A percentile compares a stretch with the other conserved stretches of the same genome.
These are phyloP conservation scores for Penicilliopsis zonata DNA, from an alignment of 495 filamentous ascomycete genomes.

Conservation along the genomic window DNA sequence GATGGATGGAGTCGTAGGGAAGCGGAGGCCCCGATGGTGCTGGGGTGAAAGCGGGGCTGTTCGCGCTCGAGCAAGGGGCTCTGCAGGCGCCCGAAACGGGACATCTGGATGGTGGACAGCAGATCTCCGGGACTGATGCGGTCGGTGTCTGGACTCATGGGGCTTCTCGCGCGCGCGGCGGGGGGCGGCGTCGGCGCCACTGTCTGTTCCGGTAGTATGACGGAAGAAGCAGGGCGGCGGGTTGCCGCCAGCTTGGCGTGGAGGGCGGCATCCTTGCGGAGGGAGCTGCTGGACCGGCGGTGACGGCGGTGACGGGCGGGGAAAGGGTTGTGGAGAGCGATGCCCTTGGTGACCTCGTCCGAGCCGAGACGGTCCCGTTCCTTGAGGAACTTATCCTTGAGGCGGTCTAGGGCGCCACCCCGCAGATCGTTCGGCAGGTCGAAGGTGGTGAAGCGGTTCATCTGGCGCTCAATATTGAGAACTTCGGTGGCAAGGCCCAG, in stretches of 20 bases:
- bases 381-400: constrained; percentile 87
- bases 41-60: constrained; percentile 43
- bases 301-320: constrained; percentile 51
- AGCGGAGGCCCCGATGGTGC: too few species aligned
- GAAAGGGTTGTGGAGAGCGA: constrained; percentile 82
- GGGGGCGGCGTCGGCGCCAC: too few species aligned
- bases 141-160: constrained; percentile 6
- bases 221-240: constrained; percentile 10
- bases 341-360: constrained; percentile 84
- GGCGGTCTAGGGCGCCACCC: constrained; percentile 65
- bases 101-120: constrained; percentile 65
- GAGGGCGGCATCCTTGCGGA: constrained; percentile 73
- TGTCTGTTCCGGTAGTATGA: too few species aligned
- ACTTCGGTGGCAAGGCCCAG: constrained; percentile 87
- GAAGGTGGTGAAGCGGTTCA: constrained; percentile 83
- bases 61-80: constrained; percentile 51
- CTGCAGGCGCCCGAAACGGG: constrained; percentile 38
- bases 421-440: constrained; percentile 88
- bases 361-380: constrained; percentile 75
- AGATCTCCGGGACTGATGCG: constrained; percentile 67
- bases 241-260: constrained; percentile 43
- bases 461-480: constrained; percentile 76
- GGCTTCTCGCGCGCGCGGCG: too few species aligned
- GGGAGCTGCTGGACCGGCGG: constrained; percentile 57
- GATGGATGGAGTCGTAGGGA: too few species aligned